These are phyloP conservation scores for Neodidymelliopsis sp. DNA, from an alignment of 2,329 filamentous ascomycete genomes.

Conservation along the genomic window DNA sequence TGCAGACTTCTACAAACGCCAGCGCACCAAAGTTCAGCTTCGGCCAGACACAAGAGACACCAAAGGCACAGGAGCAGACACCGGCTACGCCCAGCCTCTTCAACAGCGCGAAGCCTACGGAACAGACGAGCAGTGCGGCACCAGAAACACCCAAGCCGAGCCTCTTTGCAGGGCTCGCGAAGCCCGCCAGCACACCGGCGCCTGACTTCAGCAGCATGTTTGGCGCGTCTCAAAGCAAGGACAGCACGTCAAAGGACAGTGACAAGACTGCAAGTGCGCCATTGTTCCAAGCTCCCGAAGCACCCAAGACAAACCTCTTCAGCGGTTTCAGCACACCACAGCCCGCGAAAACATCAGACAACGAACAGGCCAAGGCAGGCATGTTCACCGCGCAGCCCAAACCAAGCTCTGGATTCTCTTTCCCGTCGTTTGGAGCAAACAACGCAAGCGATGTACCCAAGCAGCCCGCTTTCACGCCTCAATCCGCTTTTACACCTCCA, in stretches of 20 bases:
- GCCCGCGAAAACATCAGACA: slow-evolving; percentile 25
- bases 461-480: too few relatives aligned
- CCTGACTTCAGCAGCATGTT: slow-evolving; percentile 23
- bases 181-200: slow-evolving; percentile 19
- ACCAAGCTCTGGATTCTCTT: slow-evolving; percentile 29
- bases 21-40: slow-evolving; percentile 20
- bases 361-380: slow-evolving; percentile 23
- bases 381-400: slow-evolving; percentile 33
- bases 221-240: slow-evolving; percentile 23
- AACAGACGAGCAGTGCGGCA: slow-evolving; percentile 13
- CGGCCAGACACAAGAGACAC: slow-evolving; percentile 17
- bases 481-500: slow-evolving; percentile 17
- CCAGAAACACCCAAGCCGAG: slow-evolving; percentile 29
- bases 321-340: slow-evolving; percentile 35
- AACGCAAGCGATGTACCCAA: slow-evolving; percentile 22
- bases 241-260: slow-evolving; percentile 9
- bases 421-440: slow-evolving; percentile 26
- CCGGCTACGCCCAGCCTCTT: slow-evolving; percentile 24
- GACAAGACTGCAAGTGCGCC: slow-evolving; percentile 7
- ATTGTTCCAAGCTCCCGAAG: slow-evolving; percentile 23
- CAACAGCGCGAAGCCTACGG: slow-evolving; percentile 23
- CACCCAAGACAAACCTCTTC: slow-evolving; percentile 27
- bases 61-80: slow-evolving; percentile 20
- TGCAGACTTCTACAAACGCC: slow-evolving; percentile 16
- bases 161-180: slow-evolving; percentile 27